phyloP scores from a whole-genome alignment of 2,329 filamentous ascomycete species.

The Aspergillus vadensis region DNA sequence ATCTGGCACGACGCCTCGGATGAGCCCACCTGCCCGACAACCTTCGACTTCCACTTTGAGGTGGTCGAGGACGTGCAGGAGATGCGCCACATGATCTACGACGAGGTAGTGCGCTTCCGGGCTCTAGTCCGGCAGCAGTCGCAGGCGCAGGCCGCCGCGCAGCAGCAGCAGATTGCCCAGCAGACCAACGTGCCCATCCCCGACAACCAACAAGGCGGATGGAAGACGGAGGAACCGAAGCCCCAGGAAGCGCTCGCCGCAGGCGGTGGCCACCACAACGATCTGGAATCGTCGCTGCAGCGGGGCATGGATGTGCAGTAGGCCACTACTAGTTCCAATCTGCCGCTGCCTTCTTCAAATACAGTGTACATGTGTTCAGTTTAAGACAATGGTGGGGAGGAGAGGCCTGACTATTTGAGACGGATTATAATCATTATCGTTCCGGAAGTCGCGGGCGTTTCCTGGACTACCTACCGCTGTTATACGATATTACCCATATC shows the following conservation, averaged over 20 bases:
- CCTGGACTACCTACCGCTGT: slow-evolving; percentile 5
- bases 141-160: slow-evolving; percentile 43
- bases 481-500: slow-evolving; percentile 1
- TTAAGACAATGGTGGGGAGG: background rate
- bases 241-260: slow-evolving; percentile 57
- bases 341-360: background rate
- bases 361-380: background rate
- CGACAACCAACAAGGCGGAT: slow-evolving; percentile 57
- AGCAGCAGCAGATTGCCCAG: slow-evolving; percentile 45
- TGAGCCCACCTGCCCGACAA: slow-evolving; percentile 88
- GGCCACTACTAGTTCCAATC: background rate
- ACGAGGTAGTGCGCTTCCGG: slow-evolving; percentile 90
- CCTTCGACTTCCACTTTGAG: slow-evolving; percentile 98
- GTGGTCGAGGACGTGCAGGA: slow-evolving; percentile 92
- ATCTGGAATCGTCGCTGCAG: slow-evolving; percentile 55
- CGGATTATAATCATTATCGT: slow-evolving; percentile 14
- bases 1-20: slow-evolving; percentile 99
- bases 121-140: slow-evolving; percentile 57
- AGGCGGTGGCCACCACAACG: slow-evolving; percentile 46
- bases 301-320: slow-evolving; percentile 58
- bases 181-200: slow-evolving; percentile 62
- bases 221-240: slow-evolving; percentile 62
- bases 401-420: background rate
- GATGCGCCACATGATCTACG: slow-evolving; percentile 95
- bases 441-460: slow-evolving; percentile 18